A percentile compares a stretch with the other conserved stretches of the same genome.
Evolutionary conservation across 2,329 filamentous ascomycete species (phyloP).

Genomic region (Neoascochyta sp.): DNA sequence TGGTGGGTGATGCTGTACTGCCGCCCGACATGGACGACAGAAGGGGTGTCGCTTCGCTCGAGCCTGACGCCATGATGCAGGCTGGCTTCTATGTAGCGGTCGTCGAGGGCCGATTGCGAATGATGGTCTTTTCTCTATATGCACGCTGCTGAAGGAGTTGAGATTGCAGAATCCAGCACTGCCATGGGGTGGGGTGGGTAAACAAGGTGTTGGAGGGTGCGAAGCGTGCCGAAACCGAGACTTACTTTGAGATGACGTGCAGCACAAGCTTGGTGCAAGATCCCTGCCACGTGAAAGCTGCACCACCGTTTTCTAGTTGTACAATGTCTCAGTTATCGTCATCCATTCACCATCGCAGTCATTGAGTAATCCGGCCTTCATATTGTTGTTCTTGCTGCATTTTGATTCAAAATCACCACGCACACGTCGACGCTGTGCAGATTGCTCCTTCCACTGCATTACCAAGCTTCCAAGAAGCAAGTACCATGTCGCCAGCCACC

Average conservation of each 20-base stretch:
- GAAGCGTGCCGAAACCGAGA: slow-evolving; percentile 10
- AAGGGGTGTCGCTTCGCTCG: slow-evolving; percentile 37
- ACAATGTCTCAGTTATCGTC: no score
- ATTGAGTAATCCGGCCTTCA: no score
- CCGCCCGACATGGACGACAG: slow-evolving; percentile 34
- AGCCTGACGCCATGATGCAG: slow-evolving; percentile 33
- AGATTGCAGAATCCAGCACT: slow-evolving; percentile 8
- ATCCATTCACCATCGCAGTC: no score
- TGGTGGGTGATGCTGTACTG: slow-evolving; percentile 14
- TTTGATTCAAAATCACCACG: no score
- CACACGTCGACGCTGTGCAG: no score
- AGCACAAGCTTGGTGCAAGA: slow-evolving; percentile 5
- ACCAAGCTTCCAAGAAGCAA: no score
- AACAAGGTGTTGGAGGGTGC: slow-evolving; percentile 5
- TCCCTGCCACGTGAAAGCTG: no score
- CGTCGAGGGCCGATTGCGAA: slow-evolving; percentile 1
- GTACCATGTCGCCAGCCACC: no score
- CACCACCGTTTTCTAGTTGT: slow-evolving; percentile 8
- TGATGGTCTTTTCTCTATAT: slow-evolving; percentile 1
- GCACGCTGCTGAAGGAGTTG: slow-evolving; percentile 1
- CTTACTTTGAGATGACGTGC: slow-evolving; percentile 14
- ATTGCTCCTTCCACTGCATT: no score
- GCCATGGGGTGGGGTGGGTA: slow-evolving; percentile 13
- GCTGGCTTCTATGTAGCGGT: background rate
- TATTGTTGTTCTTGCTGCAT: no score